These are phyloP conservation scores for Suhomyces sp. DNA, from an alignment of 805 yeast genomes.

Conservation along the genomic window DNA sequence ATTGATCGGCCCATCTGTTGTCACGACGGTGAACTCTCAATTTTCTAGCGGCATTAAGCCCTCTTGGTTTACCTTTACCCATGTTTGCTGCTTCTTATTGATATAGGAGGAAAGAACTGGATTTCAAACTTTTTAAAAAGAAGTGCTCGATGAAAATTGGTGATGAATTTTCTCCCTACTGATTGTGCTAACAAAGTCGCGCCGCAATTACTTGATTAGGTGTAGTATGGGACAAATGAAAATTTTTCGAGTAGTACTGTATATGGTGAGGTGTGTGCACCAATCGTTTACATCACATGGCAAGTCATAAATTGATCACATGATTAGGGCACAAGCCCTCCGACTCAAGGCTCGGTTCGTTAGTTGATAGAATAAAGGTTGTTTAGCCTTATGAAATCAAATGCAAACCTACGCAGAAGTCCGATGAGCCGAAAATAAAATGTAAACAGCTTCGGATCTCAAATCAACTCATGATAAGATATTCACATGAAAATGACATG, in stretches of 20 bases:
- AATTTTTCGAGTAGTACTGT: constrained; percentile 1
- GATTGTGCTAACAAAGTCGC: too few species aligned
- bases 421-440: too few species aligned
- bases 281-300: background rate
- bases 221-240: too few species aligned
- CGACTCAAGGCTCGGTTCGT: too few species aligned
- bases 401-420: too few species aligned
- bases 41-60: constrained; percentile 99
- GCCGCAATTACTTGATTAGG: constrained; percentile 2
- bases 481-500: too few species aligned
- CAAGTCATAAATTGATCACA: background rate
- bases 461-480: too few species aligned
- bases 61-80: constrained; percentile 99
- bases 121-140: constrained; percentile 7
- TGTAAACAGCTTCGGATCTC: too few species aligned
- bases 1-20: constrained; percentile 99
- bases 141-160: constrained; percentile 8
- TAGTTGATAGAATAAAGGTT: too few species aligned
- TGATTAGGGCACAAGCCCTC: constrained; percentile 2
- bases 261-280: too few species aligned
- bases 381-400: too few species aligned
- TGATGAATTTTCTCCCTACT: constrained; percentile 7
- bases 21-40: constrained; percentile 99
- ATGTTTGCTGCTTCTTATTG: constrained; percentile 44
- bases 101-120: constrained; percentile 8